Conservation (phyloP, 306 rosid species). For the Lathyrus aphaca region DNA sequence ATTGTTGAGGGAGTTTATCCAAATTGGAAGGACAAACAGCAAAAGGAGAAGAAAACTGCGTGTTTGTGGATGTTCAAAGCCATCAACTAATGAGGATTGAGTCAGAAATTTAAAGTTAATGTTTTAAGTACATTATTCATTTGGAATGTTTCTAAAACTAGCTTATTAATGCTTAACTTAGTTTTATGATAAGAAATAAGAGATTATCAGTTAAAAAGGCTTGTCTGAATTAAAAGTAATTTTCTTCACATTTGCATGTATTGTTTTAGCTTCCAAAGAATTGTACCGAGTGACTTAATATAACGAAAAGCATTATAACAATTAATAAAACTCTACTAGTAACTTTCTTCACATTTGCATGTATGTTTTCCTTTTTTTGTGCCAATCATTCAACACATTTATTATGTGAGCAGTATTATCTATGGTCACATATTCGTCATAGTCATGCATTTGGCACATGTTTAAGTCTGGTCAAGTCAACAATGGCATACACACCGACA, state of each 20-base stretch:
- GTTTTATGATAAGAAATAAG: conserved; percentile 38
- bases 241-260: conserved; percentile 23
- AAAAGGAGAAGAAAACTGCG: conserved; percentile 61
- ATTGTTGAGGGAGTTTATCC: conserved; percentile 70
- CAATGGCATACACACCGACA: neutral
- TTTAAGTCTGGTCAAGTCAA: conserved; percentile 4
- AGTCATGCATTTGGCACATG: no score
- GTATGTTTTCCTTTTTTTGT: conserved; percentile 2
- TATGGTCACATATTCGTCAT: no score
- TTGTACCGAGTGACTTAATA: conserved; percentile 32
- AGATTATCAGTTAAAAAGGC: conserved; percentile 2
- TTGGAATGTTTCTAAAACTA: conserved; percentile 41
- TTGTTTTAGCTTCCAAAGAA: conserved; percentile 33
- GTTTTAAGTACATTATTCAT: conserved; percentile 31
- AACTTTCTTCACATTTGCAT: no score
- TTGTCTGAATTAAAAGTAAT: no score
- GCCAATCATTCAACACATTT: no score
- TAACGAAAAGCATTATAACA: conserved; percentile 28
- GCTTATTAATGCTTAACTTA: conserved; percentile 40
- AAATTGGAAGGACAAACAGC: conserved; percentile 54
- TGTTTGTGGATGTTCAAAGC: conserved; percentile 75
- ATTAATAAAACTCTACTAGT: conserved; percentile 18
- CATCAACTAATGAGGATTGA: conserved; percentile 71
- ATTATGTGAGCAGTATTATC: no score
- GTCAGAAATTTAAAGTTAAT: conserved; percentile 22